A percentile compares a stretch with the other conserved stretches of the same genome.
Conservation (phyloP, 1,139 yeast species). For the Wickerhamomyces sp. region DNA sequence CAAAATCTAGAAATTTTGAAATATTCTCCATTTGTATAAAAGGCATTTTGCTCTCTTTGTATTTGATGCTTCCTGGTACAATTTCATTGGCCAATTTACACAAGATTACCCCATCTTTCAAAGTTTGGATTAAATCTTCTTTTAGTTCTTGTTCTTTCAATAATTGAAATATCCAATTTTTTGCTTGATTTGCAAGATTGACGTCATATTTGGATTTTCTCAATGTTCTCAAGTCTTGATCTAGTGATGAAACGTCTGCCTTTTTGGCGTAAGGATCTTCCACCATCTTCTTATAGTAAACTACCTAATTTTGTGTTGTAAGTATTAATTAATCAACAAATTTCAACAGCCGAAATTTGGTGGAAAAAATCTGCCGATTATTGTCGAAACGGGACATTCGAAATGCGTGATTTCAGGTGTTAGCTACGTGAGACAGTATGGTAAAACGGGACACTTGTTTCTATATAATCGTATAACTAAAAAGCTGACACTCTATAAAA, state of each 20-base stretch:
- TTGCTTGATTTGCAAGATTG: conserved; percentile 38
- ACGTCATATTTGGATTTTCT: conserved; percentile 44
- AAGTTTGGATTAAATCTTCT: conserved; percentile 41
- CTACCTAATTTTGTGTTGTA: too few relatives aligned
- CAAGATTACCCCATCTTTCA: conserved; percentile 63
- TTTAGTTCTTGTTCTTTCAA: conserved; percentile 27
- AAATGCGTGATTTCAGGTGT: too few relatives aligned
- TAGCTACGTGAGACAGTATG: too few relatives aligned
- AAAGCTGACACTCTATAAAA: too few relatives aligned
- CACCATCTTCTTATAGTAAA: not conserved
- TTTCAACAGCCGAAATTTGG: too few relatives aligned
- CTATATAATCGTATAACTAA: too few relatives aligned
- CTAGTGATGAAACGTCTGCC: conserved; percentile 47
- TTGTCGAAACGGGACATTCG: too few relatives aligned
- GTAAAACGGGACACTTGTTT: too few relatives aligned
- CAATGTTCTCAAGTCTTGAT: conserved; percentile 47
- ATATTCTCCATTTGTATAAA: conserved; percentile 89
- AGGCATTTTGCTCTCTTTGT: conserved; percentile 68
- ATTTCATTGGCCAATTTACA: conserved; percentile 42
- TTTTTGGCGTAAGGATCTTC: conserved; percentile 21
- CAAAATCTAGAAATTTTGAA: conserved; percentile 59
- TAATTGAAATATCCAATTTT: conserved; percentile 41
- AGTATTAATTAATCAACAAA: too few relatives aligned
- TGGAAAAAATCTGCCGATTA: too few relatives aligned
- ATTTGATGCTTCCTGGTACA: conserved; percentile 36